These are phyloP conservation scores for Mucor ambiguus DNA, from an alignment of 371 early-diverging fungal genomes.

Conservation along the genomic window DNA sequence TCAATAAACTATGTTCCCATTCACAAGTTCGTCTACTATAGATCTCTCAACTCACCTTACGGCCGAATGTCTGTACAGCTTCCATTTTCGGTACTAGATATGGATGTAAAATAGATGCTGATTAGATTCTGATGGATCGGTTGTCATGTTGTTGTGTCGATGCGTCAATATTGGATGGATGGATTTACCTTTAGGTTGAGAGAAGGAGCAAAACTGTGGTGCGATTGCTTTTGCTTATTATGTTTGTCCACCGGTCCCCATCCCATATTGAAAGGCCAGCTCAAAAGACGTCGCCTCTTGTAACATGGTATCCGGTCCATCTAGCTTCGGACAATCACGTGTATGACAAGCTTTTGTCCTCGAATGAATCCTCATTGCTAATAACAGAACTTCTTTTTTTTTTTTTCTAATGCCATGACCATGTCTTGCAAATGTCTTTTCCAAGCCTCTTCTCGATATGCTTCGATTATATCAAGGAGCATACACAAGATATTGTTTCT, in stretches of 20 bases:
- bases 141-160: neutral
- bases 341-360: neutral
- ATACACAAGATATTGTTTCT: constrained; percentile 16
- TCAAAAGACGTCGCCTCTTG: constrained; percentile 1
- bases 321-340: constrained; percentile 14
- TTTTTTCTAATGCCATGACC: neutral
- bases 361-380: neutral
- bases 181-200: constrained; percentile 34
- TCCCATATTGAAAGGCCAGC: neutral
- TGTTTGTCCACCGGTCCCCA: constrained; percentile 5
- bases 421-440: constrained; percentile 10
- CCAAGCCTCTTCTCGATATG: constrained; percentile 26
- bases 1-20: neutral
- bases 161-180: constrained; percentile 22
- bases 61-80: constrained; percentile 62
- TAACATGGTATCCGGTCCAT: constrained; percentile 10
- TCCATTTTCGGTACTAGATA: constrained; percentile 49
- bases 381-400: too few relatives aligned
- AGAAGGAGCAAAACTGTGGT: constrained; percentile 29
- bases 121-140: constrained; percentile 10
- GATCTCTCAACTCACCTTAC: constrained; percentile 41
- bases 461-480: constrained; percentile 20
- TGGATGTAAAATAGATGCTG: neutral
- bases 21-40: neutral
- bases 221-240: constrained; percentile 20